phyloP scores from a whole-genome alignment of 2,329 filamentous ascomycete species.

The Mollisiaceae sp. region DNA sequence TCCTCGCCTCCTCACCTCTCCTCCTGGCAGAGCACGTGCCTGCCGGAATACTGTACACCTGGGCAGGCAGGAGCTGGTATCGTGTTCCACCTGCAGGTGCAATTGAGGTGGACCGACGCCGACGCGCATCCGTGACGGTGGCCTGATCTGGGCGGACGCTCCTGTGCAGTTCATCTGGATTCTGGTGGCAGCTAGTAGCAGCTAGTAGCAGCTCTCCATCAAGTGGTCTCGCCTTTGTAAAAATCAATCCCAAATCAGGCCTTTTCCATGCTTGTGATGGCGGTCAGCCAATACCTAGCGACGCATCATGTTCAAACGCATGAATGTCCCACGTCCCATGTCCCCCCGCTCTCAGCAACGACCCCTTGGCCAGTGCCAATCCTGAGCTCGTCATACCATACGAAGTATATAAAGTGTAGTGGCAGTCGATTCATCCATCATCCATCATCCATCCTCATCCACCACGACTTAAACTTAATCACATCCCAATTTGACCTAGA shows the following conservation, averaged over 20 bases:
- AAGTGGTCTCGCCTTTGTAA: conserved; percentile 1
- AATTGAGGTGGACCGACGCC: not conserved
- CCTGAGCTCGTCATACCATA: conserved; percentile 4
- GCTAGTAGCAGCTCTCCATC: too few species aligned
- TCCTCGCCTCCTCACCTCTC: not conserved
- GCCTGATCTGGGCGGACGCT: not conserved
- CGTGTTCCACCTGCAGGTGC: too few species aligned
- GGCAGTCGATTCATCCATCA: too few species aligned
- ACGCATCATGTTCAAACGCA: not conserved
- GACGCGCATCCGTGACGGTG: not conserved
- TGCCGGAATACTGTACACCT: not conserved
- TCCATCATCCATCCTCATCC: too few species aligned
- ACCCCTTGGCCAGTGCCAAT: too few species aligned
- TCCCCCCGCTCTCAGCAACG: too few species aligned
- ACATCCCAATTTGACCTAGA: too few species aligned
- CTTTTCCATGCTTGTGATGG: not conserved
- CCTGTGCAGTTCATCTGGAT: not conserved
- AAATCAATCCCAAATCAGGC: not conserved
- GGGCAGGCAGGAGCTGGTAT: too few species aligned
- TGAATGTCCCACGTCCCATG: not conserved
- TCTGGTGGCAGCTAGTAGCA: too few species aligned
- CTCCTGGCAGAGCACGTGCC: not conserved
- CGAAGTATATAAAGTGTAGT: too few species aligned
- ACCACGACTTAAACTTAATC: too few species aligned
- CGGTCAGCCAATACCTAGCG: not conserved